Base-by-base conservation (phyloP, 345 rosid species). In the Dimocarpus longan region DNA sequence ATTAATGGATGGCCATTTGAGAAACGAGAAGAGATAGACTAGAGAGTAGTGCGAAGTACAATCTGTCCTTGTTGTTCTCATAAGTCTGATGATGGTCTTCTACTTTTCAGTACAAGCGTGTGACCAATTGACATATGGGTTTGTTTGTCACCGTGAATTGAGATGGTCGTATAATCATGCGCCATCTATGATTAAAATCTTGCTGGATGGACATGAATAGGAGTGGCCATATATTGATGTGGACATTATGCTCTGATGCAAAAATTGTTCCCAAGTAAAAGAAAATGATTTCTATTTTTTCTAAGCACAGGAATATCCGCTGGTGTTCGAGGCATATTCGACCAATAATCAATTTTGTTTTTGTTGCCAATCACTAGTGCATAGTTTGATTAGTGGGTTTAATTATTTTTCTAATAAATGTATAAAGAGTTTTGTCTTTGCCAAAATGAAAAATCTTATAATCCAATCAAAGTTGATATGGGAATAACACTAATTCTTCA, bases 401-500 rank as follows among this genome's bases (percentile, higher is more conserved):
- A 10, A 44, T 5, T 48, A 70, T 48, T 10, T 24, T 48, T 19
- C 16, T 12, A 50, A 48, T 6, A 7, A 50, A 68, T 18, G 0
- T 4, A 37, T 19, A 0, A 8, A 18, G 13, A 21, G 13, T 63
- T 26, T 70, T 50, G 15, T 70, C 22, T 54, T 52, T 9, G 10
- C 15, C 62, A 50, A 28, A 50, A 21, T 39, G 19, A 12, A 70
- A 43, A 19, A 9, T 48, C 10, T 65, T 6, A 16, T 70, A 50
- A 28, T 21, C 42, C 40, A 70, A 26, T 5, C 22, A 12, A 70
- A 13, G 9, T 70, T 69, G 73, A 69, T 69, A 15, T 0, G 37
- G 73, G 28, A 26, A 5, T 15, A 28, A 18, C 74, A 71, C 63
- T 71, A 71, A 71, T 71, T 50, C 28, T 60, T 39, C 62, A 48